Base-by-base conservation (phyloP, 768 basidiomycete species). In the Phanerodontia chrysosporium region DNA sequence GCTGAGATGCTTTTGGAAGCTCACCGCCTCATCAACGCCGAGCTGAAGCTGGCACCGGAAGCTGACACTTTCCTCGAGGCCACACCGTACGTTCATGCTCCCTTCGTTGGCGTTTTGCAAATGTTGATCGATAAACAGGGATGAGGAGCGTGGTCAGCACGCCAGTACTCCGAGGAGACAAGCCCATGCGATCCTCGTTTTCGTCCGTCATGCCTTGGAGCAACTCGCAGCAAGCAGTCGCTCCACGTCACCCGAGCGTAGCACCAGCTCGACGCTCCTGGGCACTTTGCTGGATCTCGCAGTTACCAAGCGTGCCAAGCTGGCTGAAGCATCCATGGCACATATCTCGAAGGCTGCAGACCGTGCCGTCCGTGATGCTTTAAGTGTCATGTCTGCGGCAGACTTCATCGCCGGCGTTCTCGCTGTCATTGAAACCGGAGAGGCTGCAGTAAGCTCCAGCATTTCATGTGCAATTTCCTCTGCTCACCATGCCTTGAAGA, bases 1-100 rank as follows among this genome's bases (percentile, higher is more conserved):
- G 76, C 77, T 0, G 85, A 89, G 64, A 73, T 89, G 14, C 73
- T 93, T 32, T 75, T 76, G 22, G 95, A 96, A 70, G 80, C 83
- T 14, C 75, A 81, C 36, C 78, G 87, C 2, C 79, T 83, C 18
- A 68, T 70, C 0, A 77, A 75, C n/a, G 49, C 70, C 2, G 66
- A 75, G 49, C 44, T 75, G 79, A 8, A 75, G 74, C 18, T 72
- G 67, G 25, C 68, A 62, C 0, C 70, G 70, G 18, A 65, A 77
- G 5, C 46, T 8, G 22, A 45, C 2, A 75, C 79, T 0, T 82
- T 92, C 70, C 72, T 92, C 60, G 83, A 86, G 51, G 76, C 76
- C 51, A 69, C 76, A 39, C 70, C 74, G 90, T 91, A 69, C 62
- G 83, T 68, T 25, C 46, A 32, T 16, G 46, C 12, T 6, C 51